Evolutionary conservation across 2,329 filamentous ascomycete species (phyloP).

Genomic region (Drechmeria coniospora): DNA sequence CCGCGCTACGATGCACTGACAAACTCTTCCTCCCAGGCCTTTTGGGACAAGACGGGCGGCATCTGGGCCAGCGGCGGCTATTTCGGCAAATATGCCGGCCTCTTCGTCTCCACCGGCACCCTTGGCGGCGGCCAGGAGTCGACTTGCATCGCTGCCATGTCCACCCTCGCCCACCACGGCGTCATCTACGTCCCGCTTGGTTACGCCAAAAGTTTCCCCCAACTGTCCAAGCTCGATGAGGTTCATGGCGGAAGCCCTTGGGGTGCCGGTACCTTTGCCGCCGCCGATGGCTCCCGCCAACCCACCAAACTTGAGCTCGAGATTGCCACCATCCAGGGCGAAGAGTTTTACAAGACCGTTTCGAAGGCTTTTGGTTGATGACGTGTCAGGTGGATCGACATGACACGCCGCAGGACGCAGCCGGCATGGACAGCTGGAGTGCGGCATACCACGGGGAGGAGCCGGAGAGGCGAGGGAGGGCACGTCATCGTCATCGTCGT

Average conservation of each 20-base stretch:
- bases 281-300: constrained; percentile 66
- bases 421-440: constrained; percentile 9
- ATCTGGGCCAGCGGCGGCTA: constrained; percentile 68
- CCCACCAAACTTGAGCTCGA: constrained; percentile 61
- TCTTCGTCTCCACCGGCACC: constrained; percentile 81
- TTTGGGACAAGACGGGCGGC: constrained; percentile 80
- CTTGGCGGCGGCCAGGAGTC: constrained; percentile 85
- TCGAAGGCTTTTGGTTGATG: constrained; percentile 65
- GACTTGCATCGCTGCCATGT: constrained; percentile 67
- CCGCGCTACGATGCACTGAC: too few species aligned
- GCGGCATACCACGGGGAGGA: constrained; percentile 12
- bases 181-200: constrained; percentile 94
- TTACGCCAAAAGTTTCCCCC: constrained; percentile 63
- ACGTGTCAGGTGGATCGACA: constrained; percentile 38
- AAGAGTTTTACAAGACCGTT: constrained; percentile 65
- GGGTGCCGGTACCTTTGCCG: constrained; percentile 86
- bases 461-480: constrained; percentile 13
- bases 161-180: constrained; percentile 81
- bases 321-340: constrained; percentile 70
- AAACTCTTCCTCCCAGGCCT: constrained; percentile 31
- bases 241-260: constrained; percentile 78
- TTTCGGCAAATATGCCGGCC: constrained; percentile 76
- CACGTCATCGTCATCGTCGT: neutral
- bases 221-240: constrained; percentile 58
- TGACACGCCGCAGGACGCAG: constrained; percentile 11